A percentile compares a stretch with the other conserved stretches of the same genome.
phyloP scores from a whole-genome alignment of 2,329 filamentous ascomycete genomes.

The Fusarium haematococcum region DNA sequence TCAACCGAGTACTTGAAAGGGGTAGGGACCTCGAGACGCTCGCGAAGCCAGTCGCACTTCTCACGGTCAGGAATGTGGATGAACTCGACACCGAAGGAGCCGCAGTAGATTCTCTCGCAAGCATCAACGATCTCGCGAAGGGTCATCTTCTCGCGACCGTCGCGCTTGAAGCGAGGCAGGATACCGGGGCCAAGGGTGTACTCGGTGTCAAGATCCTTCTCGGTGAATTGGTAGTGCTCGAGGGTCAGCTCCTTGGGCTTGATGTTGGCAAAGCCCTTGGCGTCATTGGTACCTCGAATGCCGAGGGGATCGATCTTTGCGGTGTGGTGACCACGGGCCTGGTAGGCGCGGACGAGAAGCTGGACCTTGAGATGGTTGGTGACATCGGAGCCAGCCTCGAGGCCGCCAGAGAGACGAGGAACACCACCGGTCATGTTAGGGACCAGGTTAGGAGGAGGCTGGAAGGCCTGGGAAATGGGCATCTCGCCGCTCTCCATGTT shows the following conservation, averaged over 20 bases:
- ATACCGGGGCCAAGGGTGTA: slow-evolving; percentile 95
- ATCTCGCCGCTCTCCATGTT: slow-evolving; percentile 99
- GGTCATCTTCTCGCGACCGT: slow-evolving; percentile 93
- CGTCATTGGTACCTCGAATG: slow-evolving; percentile 74
- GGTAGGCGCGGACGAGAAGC: slow-evolving; percentile 95
- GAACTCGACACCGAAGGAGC: slow-evolving; percentile 97
- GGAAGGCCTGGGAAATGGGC: slow-evolving; percentile 97
- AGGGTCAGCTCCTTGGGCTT: slow-evolving; percentile 93
- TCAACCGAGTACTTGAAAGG: slow-evolving; percentile 98
- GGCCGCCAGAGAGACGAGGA: slow-evolving; percentile 76
- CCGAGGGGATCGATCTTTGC: slow-evolving; percentile 96
- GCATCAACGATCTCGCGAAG: slow-evolving; percentile 92
- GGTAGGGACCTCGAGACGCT: slow-evolving; percentile 91
- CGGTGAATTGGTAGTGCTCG: slow-evolving; percentile 94
- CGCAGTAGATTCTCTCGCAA: slow-evolving; percentile 96
- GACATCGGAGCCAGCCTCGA: slow-evolving; percentile 81
- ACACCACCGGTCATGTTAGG: slow-evolving; percentile 84
- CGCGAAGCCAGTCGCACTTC: slow-evolving; percentile 98
- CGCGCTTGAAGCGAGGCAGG: slow-evolving; percentile 90
- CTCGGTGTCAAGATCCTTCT: slow-evolving; percentile 92
- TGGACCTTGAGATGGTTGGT: slow-evolving; percentile 99
- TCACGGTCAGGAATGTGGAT: slow-evolving; percentile 98
- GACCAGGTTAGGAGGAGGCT: slow-evolving; percentile 91
- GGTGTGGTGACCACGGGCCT: slow-evolving; percentile 98
- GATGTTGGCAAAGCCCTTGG: slow-evolving; percentile 84